These are phyloP conservation scores for Parasitella parasitica DNA, from an alignment of 371 early-diverging fungal species.

Conservation along the genomic window DNA sequence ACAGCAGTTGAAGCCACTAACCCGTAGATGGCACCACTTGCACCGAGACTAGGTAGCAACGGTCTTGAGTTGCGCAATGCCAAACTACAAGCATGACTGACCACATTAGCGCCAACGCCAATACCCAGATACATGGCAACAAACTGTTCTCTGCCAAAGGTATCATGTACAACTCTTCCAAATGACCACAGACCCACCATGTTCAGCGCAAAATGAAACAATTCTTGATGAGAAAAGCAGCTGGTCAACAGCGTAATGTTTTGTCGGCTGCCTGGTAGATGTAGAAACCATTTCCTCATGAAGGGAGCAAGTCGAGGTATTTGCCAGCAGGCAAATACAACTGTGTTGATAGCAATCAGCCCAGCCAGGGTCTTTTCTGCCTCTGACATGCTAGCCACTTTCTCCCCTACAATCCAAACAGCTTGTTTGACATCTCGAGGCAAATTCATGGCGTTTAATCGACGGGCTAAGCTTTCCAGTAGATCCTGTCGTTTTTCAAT, in stretches of 20 bases:
- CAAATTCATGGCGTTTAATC: slow-evolving; percentile 16
- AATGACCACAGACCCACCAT: slow-evolving; percentile 70
- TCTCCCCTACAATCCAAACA: slow-evolving; percentile 39
- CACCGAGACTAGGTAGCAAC: slow-evolving; percentile 71
- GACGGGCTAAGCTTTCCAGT: slow-evolving; percentile 2
- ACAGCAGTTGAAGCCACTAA: slow-evolving; percentile 59
- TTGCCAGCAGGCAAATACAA: slow-evolving; percentile 75
- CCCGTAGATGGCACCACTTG: slow-evolving; percentile 78
- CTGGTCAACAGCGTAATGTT: slow-evolving; percentile 72
- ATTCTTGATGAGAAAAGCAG: slow-evolving; percentile 64
- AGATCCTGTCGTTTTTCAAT: slow-evolving; percentile 11
- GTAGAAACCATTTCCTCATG: slow-evolving; percentile 71
- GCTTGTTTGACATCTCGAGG: slow-evolving; percentile 51
- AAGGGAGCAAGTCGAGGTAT: slow-evolving; percentile 58
- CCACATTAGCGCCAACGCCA: slow-evolving; percentile 63
- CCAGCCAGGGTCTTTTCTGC: slow-evolving; percentile 56
- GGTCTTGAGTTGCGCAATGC: slow-evolving; percentile 42
- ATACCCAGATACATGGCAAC: slow-evolving; percentile 72
- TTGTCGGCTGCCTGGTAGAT: slow-evolving; percentile 59
- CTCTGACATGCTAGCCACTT: slow-evolving; percentile 40
- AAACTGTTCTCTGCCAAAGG: slow-evolving; percentile 70
- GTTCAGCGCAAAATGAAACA: slow-evolving; percentile 70
- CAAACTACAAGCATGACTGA: slow-evolving; percentile 59
- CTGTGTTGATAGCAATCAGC: slow-evolving; percentile 67
- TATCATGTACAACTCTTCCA: slow-evolving; percentile 43